Base-by-base conservation (phyloP, 768 basidiomycete species). In the Russula compacta region DNA sequence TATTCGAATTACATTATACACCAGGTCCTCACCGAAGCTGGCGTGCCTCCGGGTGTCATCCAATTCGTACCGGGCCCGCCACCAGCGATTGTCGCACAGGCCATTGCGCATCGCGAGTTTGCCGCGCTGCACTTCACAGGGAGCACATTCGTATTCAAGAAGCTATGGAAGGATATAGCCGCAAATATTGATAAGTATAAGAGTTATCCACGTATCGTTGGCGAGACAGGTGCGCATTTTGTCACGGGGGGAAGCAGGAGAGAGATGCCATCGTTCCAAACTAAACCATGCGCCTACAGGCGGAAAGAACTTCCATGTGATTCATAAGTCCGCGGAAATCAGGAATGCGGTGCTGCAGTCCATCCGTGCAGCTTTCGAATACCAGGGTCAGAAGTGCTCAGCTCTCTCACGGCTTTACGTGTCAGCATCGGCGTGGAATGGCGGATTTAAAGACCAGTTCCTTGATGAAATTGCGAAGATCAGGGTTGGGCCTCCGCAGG, bases 381-480 rank as follows among this genome's bases (percentile, higher is more conserved):
- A 98, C 73, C 92, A 94, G 78, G 94, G 92, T 53, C 97, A 99
- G 72, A 99, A 98, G 74, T 99, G 97, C 73, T 95, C 93, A 12
- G 97, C 97, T 0, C 81, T 95, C 36, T 95, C 95, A 3, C 79
- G 97, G 53, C 71, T 91, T 35, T 99, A 98, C 73, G 90, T 98
- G 17, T 83, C 97, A n/a, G 75, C 80, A 21, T 89, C 88, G 0
- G 69, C 90, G 51, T 99, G 97, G 97, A 78, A 82, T 53, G 75
- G 74, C 35, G 92, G 91, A 33, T 98, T 98, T 81, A 90, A 88
- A 71, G 84, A 91, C 49, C 78, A 81, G 70, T 75, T 97, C 50
- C 73, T 93, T 64, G 71, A 72, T 17, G 89, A 97, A 72, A 79
- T 86, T 52, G 80, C 84, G 14, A 91, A 87, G 75, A 94, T 99